Conservation (phyloP, 352 stramenopile genomes). For the Phytophthora niederhauseri region DNA sequence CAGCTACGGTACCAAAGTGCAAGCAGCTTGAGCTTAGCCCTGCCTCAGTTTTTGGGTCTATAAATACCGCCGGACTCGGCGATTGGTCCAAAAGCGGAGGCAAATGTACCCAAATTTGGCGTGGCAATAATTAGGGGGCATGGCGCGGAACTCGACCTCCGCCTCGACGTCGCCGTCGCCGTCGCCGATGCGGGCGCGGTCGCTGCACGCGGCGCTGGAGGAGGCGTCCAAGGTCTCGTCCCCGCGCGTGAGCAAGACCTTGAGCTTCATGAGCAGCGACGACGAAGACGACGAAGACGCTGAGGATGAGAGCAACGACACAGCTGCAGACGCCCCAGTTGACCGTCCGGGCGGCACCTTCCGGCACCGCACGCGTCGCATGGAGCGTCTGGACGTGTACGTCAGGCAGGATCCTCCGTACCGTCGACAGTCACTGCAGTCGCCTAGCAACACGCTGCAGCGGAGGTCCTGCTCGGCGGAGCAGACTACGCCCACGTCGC, state of each 20-base stretch:
- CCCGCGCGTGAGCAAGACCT: constrained; percentile 39
- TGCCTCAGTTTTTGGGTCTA: constrained; percentile 14
- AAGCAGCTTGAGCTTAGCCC: background rate
- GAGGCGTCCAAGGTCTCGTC: constrained; percentile 25
- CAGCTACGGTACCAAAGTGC: constrained; percentile 8
- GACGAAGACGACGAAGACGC: constrained; percentile 28
- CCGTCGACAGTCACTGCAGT: constrained; percentile 12
- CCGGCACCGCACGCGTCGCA: constrained; percentile 39
- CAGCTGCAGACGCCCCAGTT: background rate
- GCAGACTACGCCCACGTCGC: constrained; percentile 24
- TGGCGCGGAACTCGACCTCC: constrained; percentile 11
- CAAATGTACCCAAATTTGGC: background rate
- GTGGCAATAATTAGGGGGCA: constrained; percentile 9
- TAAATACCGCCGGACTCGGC: constrained; percentile 23
- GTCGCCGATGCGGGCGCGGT: constrained; percentile 34
- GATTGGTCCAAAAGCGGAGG: constrained; percentile 25
- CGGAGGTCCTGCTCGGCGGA: constrained; percentile 28
- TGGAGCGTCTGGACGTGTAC: constrained; percentile 33
- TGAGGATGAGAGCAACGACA: constrained; percentile 12
- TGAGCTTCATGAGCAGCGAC: constrained; percentile 45
- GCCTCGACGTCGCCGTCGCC: constrained; percentile 12
- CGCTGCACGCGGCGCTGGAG: constrained; percentile 35
- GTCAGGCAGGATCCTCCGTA: constrained; percentile 30
- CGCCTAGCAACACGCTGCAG: constrained; percentile 17
- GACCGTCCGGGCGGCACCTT: constrained; percentile 16